Base-by-base conservation (phyloP, 1,284 basidiomycete species). In the Microbotryum lychnidis-dioicae region DNA sequence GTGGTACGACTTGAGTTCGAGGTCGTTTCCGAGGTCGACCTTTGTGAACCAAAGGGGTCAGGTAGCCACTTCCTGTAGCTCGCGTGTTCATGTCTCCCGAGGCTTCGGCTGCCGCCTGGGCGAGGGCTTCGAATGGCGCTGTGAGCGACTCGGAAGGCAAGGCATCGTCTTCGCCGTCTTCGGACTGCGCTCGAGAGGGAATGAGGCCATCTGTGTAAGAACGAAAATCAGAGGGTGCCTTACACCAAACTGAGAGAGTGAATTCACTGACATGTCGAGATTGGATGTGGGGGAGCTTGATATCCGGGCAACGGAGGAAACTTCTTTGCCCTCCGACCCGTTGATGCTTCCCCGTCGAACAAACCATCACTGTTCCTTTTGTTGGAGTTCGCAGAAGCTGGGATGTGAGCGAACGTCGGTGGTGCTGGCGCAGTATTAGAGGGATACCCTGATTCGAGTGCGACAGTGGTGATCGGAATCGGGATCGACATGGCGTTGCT, bases 61-160 rank as follows among this genome's bases (percentile, higher is more conserved):
- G 27, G 20, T 16, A 18, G 16, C 56, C 56, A 29, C 49, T 57
- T 18, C 27, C 55, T 33, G 46, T 20, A 27, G 25, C 16, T 55
- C 23, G 16, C 25, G 44, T 47, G 16, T 23, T 25, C 18, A 23
- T 21, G 55, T 47, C 9, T 6, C 21, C 25, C 48, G 48, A 49
- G 6, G 61, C 61, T 10, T 44, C 55, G 18, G 61, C 51, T 6
- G 61, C 61, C 0, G 61, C 61, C 23, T 58, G 42, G 16, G 61
- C 61, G 10, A 63, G 58, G 2, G 61, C 61, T 42, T 63, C 61
- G 53, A 63, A 56, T 6, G 61, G 61, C 2, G 61, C 61, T 9
- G 61, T 62, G 6, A 62, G 47, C 7, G 59, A 25, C 10, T 44
- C 47, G 33, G 50, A 44, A 2, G 56, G 57, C 14, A 56, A 56